Conservation (phyloP, 2,329 filamentous ascomycete genomes). For the Tolypocladium nubicola region DNA sequence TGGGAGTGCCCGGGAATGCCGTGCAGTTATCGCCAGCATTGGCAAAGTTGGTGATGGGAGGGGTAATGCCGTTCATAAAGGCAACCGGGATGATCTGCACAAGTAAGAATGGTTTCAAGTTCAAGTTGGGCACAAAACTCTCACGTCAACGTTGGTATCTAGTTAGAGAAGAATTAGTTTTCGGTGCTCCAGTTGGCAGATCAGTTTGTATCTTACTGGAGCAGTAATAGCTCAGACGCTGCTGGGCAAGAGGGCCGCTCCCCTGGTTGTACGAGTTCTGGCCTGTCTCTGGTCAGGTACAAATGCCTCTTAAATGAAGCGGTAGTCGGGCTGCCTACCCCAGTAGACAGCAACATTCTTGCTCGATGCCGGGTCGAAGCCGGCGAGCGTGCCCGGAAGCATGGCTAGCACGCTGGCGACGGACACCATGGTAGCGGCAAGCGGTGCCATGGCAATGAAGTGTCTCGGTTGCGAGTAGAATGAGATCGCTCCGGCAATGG, state of each 20-base stretch:
- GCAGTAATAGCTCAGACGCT: constrained; percentile 48
- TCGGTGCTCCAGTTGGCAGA: neutral
- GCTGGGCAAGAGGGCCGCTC: constrained; percentile 34
- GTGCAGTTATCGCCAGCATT: constrained; percentile 53
- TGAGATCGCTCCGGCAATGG: neutral
- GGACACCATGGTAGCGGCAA: constrained; percentile 4
- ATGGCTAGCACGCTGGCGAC: constrained; percentile 11
- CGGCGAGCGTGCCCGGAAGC: constrained; percentile 23
- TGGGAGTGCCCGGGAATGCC: constrained; percentile 40
- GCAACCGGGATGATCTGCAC: constrained; percentile 47
- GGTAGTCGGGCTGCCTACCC: constrained; percentile 29
- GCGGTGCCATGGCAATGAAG: constrained; percentile 3
- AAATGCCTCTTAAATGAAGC: neutral
- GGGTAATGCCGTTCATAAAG: constrained; percentile 49
- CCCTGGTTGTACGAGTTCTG: constrained; percentile 50
- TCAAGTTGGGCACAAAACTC: constrained; percentile 1
- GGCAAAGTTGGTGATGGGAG: constrained; percentile 51
- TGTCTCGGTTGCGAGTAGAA: neutral
- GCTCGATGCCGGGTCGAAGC: constrained; percentile 32
- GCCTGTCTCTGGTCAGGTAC: constrained; percentile 14
- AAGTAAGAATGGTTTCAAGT: neutral
- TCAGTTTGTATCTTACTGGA: constrained; percentile 30
- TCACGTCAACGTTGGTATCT: constrained; percentile 37
- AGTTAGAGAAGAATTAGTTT: neutral
- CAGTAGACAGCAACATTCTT: constrained; percentile 57